phyloP scores from a whole-genome alignment of 225 moss, liverwort and hornwort genomes.

The Bryum argenteum region DNA sequence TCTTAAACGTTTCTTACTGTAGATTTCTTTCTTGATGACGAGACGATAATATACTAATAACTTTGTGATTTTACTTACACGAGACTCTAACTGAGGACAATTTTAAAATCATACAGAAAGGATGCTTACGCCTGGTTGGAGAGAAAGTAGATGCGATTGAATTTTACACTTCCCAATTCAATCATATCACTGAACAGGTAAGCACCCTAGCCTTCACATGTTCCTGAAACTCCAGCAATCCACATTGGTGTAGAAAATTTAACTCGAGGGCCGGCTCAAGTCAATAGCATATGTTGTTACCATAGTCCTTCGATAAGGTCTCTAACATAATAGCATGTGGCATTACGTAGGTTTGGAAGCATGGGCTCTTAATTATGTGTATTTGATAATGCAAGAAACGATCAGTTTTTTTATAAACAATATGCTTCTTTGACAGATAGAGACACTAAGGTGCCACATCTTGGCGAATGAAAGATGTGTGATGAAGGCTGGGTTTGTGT shows the following conservation, averaged over 20 bases:
- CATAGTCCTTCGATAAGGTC: not conserved
- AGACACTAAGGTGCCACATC: constrained; percentile 54
- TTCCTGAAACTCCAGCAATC: not conserved
- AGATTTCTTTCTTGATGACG: not conserved
- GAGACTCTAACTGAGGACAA: constrained; percentile 4
- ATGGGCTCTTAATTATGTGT: not conserved
- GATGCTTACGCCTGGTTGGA: constrained; percentile 70
- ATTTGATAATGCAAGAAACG: not conserved
- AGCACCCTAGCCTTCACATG: not conserved
- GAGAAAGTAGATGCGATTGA: constrained; percentile 75
- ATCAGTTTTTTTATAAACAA: constrained; percentile 12
- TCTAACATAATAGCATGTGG: not conserved
- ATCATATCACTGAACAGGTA: constrained; percentile 63
- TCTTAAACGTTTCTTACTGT: not conserved
- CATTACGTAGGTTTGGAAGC: constrained; percentile 14
- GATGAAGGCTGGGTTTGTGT: constrained; percentile 90
- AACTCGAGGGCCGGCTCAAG: not conserved
- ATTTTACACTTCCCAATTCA: constrained; percentile 34
- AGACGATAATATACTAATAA: not conserved
- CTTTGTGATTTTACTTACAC: not conserved
- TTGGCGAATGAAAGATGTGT: constrained; percentile 60
- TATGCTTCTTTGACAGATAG: constrained; percentile 54
- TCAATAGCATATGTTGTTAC: not conserved
- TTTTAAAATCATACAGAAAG: constrained; percentile 54
- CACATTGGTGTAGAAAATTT: not conserved